A percentile compares a stretch with the other conserved stretches of the same genome.
phyloP scores from a whole-genome alignment of 2,329 filamentous ascomycete genomes.

The Colletotrichum karsti region DNA sequence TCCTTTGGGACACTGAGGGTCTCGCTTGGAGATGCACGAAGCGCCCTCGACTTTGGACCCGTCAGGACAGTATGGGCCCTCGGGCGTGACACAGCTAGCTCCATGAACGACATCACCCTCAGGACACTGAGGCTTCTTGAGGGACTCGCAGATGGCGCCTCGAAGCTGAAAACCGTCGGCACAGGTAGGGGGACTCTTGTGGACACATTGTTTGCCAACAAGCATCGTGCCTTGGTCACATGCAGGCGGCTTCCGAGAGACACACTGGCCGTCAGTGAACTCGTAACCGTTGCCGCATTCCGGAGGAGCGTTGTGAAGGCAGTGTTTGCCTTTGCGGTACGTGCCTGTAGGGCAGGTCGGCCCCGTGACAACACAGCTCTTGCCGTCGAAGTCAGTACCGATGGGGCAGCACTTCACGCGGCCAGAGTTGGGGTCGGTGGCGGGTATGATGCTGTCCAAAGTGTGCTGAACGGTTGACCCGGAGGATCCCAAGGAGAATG shows the following conservation, averaged over 20 bases:
- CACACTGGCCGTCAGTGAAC: not conserved
- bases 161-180: not conserved
- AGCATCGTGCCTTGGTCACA: not conserved
- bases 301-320: not conserved
- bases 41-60: not conserved
- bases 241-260: not conserved
- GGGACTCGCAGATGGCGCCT: not conserved
- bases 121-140: not conserved
- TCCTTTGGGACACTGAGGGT: not conserved
- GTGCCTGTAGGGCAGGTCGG: not conserved
- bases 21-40: not conserved
- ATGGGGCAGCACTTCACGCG: not conserved
- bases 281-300: not conserved
- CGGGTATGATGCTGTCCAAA: not conserved
- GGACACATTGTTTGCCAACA: not conserved
- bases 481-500: not conserved
- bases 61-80: not conserved
- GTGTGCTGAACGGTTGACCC: not conserved
- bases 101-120: not conserved
- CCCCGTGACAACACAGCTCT: not conserved
- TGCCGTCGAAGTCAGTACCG: constrained; percentile 1
- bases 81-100: not conserved
- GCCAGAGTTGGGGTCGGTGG: not conserved
- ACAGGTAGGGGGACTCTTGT: not conserved
- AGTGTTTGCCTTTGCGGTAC: not conserved